Evolutionary conservation across 345 rosid genomes (phyloP).

Genomic region (Sisymbrium irio): DNA sequence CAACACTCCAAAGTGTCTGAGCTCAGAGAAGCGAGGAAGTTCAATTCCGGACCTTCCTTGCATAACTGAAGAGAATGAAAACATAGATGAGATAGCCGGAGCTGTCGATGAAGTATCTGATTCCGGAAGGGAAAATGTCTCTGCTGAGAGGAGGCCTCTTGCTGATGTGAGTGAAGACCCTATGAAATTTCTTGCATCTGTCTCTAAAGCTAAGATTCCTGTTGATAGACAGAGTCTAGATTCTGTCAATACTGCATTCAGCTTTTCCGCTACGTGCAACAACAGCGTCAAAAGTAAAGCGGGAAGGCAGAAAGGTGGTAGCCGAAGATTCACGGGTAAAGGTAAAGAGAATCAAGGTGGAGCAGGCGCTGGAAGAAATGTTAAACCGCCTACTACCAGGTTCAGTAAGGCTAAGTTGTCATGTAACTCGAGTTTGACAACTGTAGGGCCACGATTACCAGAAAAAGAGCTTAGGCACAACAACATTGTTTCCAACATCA

Average conservation of each 20-base stretch:
- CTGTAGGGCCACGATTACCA: slow-evolving; percentile 40
- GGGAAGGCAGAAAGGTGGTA: slow-evolving; percentile 42
- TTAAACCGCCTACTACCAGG: slow-evolving; percentile 47
- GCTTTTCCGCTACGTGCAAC: slow-evolving; percentile 46
- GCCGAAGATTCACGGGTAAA: slow-evolving; percentile 45
- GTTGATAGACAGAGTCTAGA: slow-evolving; percentile 63
- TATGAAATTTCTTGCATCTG: slow-evolving; percentile 39
- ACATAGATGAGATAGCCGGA: slow-evolving; percentile 42
- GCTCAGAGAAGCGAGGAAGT: slow-evolving; percentile 66
- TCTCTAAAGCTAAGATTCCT: slow-evolving; percentile 43
- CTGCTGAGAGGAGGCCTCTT: slow-evolving; percentile 56
- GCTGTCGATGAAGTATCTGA: slow-evolving; percentile 37
- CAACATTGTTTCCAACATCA: slow-evolving; percentile 71
- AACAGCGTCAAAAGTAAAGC: slow-evolving; percentile 44
- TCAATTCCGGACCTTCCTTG: slow-evolving; percentile 73
- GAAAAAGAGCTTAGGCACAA: slow-evolving; percentile 52
- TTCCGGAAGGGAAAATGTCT: slow-evolving; percentile 34
- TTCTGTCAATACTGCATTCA: slow-evolving; percentile 52
- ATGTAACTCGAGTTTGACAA: slow-evolving; percentile 44
- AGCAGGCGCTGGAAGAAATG: slow-evolving; percentile 38
- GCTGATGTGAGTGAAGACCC: slow-evolving; percentile 48
- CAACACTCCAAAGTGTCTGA: slow-evolving; percentile 45
- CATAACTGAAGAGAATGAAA: slow-evolving; percentile 76
- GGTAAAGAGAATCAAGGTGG: slow-evolving; percentile 47
- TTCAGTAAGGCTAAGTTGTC: slow-evolving; percentile 60